These are phyloP conservation scores for Tolypocladium nubicola DNA, from an alignment of 2,329 filamentous ascomycete species.

Conservation along the genomic window DNA sequence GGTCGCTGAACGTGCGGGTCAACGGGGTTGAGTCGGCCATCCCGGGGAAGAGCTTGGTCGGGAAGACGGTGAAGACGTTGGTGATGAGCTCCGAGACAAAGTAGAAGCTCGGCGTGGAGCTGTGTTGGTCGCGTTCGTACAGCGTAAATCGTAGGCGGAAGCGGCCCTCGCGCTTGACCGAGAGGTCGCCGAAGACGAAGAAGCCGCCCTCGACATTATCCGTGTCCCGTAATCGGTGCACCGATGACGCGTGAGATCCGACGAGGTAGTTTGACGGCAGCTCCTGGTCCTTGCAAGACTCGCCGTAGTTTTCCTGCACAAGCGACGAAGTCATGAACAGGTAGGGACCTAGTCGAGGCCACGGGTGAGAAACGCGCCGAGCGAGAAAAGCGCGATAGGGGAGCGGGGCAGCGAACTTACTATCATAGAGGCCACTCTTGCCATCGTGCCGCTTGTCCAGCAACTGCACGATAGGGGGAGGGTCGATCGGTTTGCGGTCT, in stretches of 20 bases:
- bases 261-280: slow-evolving; percentile 42
- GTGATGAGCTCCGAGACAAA: slow-evolving; percentile 26
- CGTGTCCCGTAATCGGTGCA: slow-evolving; percentile 71
- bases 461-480: slow-evolving; percentile 74
- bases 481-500: slow-evolving; percentile 82
- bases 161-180: slow-evolving; percentile 61
- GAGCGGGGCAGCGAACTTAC: slow-evolving; percentile 5
- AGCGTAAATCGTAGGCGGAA: slow-evolving; percentile 69
- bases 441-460: slow-evolving; percentile 12
- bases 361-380: not conserved
- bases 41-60: slow-evolving; percentile 63
- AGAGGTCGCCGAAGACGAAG: slow-evolving; percentile 86
- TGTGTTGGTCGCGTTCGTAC: slow-evolving; percentile 34
- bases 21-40: slow-evolving; percentile 74
- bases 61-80: slow-evolving; percentile 55
- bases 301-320: slow-evolving; percentile 28
- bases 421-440: slow-evolving; percentile 12
- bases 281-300: slow-evolving; percentile 20
- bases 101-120: slow-evolving; percentile 9
- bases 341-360: slow-evolving; percentile 29
- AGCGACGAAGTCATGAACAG: slow-evolving; percentile 36
- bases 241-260: slow-evolving; percentile 68
- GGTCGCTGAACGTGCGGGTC: slow-evolving; percentile 74
- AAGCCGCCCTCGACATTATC: slow-evolving; percentile 72
- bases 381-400: not conserved